Conservation (phyloP, 2,329 filamentous ascomycete species). For the Thelonectria blattea region DNA sequence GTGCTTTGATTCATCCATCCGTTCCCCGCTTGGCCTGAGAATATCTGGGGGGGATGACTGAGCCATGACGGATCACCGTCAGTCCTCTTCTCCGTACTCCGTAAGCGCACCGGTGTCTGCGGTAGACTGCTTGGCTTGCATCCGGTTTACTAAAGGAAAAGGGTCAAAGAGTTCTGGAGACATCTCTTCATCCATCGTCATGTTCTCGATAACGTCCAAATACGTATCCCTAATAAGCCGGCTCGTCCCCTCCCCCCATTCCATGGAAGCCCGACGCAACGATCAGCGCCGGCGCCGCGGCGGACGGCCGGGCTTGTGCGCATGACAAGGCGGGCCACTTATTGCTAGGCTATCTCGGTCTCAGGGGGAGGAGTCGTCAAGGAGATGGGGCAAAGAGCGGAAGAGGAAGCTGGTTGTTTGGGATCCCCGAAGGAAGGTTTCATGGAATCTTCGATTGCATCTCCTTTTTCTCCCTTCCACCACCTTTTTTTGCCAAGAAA, state of each 20-base stretch:
- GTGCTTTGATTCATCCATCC: not conserved
- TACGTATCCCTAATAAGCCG: not conserved
- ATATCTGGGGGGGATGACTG: not conserved
- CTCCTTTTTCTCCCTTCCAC: not conserved
- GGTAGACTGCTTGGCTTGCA: not conserved
- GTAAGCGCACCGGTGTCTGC: not conserved
- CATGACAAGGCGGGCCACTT: constrained; percentile 19
- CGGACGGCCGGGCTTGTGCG: constrained; percentile 9
- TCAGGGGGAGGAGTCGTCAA: constrained; percentile 9
- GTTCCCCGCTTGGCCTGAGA: not conserved
- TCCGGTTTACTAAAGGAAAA: not conserved
- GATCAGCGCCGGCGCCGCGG: constrained; percentile 9
- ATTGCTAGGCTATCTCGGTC: constrained; percentile 23
- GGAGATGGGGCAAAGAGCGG: not conserved
- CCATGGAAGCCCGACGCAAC: constrained; percentile 10
- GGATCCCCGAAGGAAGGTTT: constrained; percentile 32
- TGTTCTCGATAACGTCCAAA: constrained; percentile 3
- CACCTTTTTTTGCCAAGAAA: not conserved
- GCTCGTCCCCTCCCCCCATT: constrained; percentile 1
- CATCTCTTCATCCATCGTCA: constrained; percentile 1
- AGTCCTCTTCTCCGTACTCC: not conserved
- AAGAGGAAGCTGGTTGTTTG: constrained; percentile 8
- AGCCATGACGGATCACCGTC: not conserved
- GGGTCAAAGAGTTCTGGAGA: constrained; percentile 7
- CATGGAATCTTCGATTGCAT: constrained; percentile 36